Conservation (phyloP, 2,329 filamentous ascomycete genomes). For the Botrytis aclada region DNA sequence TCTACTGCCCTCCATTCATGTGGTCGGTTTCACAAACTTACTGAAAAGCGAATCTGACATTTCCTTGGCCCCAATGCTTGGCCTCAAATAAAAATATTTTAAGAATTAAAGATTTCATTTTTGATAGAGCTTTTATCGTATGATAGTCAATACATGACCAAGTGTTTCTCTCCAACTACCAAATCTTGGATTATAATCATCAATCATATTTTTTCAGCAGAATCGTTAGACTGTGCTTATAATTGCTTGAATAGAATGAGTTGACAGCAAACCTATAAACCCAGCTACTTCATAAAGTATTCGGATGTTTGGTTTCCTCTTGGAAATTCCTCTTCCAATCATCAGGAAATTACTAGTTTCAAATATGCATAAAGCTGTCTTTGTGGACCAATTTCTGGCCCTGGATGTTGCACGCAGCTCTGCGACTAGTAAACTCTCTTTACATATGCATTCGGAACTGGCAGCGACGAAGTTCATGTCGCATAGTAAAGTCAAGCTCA, state of each 20-base stretch:
- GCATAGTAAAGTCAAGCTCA: not conserved
- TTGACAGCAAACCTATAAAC: not conserved
- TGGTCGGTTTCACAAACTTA: conserved; percentile 17
- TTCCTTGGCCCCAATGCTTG: conserved; percentile 1
- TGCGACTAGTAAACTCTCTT: not conserved
- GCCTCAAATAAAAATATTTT: not conserved
- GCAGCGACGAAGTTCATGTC: not conserved
- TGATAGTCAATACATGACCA: not conserved
- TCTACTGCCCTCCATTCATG: not conserved
- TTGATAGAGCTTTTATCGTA: not conserved
- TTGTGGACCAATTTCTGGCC: not conserved
- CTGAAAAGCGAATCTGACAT: conserved; percentile 10
- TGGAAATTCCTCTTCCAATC: not conserved
- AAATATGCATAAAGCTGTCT: not conserved
- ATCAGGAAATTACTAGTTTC: not conserved
- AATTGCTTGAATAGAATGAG: not conserved
- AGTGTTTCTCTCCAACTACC: not conserved
- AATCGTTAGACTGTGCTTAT: not conserved
- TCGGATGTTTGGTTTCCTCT: not conserved
- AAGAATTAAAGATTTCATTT: not conserved
- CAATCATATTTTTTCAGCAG: not conserved
- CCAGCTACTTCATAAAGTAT: not conserved
- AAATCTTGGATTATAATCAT: not conserved
- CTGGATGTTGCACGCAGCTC: not conserved
- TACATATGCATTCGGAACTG: not conserved